Percentiles rank a stretch among this genome's conserved stretches.
These are phyloP conservation scores for Azolla pinnata DNA, from an alignment of 75 land plant genomes.

Conservation along the genomic window DNA sequence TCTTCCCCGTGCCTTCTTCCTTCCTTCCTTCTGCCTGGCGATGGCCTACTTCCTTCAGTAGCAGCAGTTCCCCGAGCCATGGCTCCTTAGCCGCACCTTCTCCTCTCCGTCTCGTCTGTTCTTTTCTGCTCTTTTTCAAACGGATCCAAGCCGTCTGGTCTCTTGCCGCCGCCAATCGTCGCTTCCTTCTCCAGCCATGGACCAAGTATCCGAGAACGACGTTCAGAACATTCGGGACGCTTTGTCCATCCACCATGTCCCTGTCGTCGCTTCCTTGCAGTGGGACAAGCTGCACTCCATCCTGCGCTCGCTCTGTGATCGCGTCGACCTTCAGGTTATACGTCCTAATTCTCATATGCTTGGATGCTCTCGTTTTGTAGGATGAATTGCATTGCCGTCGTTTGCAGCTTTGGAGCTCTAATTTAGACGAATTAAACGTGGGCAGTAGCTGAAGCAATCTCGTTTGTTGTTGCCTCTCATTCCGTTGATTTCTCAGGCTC, in stretches of 20 bases:
- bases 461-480: not conserved
- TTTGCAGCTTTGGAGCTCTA: not conserved
- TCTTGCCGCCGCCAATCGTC: too few species aligned
- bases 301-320: conserved; percentile 16
- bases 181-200: too few species aligned
- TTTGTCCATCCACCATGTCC: conserved; percentile 23
- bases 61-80: too few species aligned
- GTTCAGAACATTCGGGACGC: conserved; percentile 15
- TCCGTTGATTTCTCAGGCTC: conserved; percentile 4
- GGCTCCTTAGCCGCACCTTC: too few species aligned
- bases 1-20: too few species aligned
- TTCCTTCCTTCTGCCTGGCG: too few species aligned
- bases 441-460: not conserved
- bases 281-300: conserved; percentile 30
- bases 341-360: not conserved
- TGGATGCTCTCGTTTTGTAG: not conserved
- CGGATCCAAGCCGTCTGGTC: too few species aligned
- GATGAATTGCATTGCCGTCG: not conserved
- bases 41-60: too few species aligned
- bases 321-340: conserved; percentile 17
- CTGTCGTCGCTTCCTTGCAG: conserved; percentile 21
- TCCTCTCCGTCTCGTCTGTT: too few species aligned
- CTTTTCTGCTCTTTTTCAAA: too few species aligned
- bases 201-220: too few species aligned
- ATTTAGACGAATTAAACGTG: not conserved